Conservation (phyloP, 768 basidiomycete species). For the Psilocybe subaeruginosa region DNA sequence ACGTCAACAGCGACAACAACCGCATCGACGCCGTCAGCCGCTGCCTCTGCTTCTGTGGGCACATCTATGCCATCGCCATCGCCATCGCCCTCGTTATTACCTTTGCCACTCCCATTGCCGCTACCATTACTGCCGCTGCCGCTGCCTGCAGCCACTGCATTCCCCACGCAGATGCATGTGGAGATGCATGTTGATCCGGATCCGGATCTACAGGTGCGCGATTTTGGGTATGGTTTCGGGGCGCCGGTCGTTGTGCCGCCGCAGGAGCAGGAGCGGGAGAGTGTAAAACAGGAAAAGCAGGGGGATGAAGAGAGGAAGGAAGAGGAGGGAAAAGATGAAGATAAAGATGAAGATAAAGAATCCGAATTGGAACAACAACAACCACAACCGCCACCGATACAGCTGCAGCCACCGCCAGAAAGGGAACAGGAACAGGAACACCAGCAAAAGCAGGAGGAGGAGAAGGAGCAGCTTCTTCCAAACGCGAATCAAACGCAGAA, state of each 20-base stretch:
- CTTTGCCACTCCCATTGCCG: too few relatives aligned
- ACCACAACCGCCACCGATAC: too few relatives aligned
- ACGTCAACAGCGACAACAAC: too few relatives aligned
- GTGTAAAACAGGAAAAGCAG: too few relatives aligned
- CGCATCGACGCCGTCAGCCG: too few relatives aligned
- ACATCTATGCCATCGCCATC: neutral
- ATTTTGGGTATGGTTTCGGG: slow-evolving; percentile 26
- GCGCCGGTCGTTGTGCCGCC: slow-evolving; percentile 17
- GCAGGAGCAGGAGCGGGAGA: too few relatives aligned
- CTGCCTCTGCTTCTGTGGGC: too few relatives aligned
- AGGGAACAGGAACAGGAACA: neutral
- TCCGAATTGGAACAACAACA: too few relatives aligned
- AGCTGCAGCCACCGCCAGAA: too few relatives aligned
- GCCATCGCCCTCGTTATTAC: neutral
- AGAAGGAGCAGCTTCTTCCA: slow-evolving; percentile 5
- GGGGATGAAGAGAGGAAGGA: neutral
- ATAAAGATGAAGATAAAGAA: neutral
- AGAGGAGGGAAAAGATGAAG: neutral
- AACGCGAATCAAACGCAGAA: slow-evolving; percentile 10
- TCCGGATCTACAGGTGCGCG: slow-evolving; percentile 12
- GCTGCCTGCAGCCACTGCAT: too few relatives aligned
- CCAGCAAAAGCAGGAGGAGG: neutral
- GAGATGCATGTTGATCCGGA: neutral
- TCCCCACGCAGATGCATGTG: too few relatives aligned
- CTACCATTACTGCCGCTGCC: too few relatives aligned